phyloP scores from a whole-genome alignment of 2,329 filamentous ascomycete genomes.

The Neopestalotiopsis clavispora region DNA sequence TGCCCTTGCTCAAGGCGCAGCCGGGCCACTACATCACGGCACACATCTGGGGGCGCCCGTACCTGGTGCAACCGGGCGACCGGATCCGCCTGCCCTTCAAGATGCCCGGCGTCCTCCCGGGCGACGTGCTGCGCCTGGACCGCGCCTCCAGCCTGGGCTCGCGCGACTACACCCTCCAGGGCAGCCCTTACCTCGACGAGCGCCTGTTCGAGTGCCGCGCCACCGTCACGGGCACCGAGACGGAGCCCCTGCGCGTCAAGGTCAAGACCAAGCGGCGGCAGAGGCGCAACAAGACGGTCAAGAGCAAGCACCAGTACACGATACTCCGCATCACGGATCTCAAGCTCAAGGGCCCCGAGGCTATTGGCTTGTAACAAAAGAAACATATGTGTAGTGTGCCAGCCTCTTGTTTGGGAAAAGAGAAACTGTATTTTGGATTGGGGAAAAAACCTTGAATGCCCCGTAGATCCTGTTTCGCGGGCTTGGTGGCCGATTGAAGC shows the following conservation, averaged over 20 bases:
- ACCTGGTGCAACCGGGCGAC: constrained; percentile 80
- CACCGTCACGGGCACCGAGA: constrained; percentile 82
- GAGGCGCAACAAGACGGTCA: constrained; percentile 74
- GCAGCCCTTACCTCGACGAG: constrained; percentile 81
- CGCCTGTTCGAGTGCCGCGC: constrained; percentile 84
- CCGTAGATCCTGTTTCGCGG: no score
- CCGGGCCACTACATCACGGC: constrained; percentile 78
- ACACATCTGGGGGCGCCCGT: constrained; percentile 80
- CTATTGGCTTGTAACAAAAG: constrained; percentile 10
- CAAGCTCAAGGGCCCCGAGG: constrained; percentile 51
- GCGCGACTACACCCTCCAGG: constrained; percentile 88
- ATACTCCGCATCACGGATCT: constrained; percentile 84
- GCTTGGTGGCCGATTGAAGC: no score
- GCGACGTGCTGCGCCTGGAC: constrained; percentile 87
- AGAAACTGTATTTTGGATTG: no score
- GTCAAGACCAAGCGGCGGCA: constrained; percentile 83
- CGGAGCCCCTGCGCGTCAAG: constrained; percentile 77
- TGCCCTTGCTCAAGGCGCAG: constrained; percentile 75
- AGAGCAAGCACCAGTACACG: constrained; percentile 91
- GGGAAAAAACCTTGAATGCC: no score
- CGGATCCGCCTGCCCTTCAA: constrained; percentile 77
- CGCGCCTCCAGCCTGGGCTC: constrained; percentile 82
- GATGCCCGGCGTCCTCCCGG: constrained; percentile 77
- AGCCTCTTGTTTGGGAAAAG: no score
- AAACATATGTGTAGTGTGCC: no score